Conservation (phyloP, 805 yeast species). For the Candida pseudofarinosa region DNA sequence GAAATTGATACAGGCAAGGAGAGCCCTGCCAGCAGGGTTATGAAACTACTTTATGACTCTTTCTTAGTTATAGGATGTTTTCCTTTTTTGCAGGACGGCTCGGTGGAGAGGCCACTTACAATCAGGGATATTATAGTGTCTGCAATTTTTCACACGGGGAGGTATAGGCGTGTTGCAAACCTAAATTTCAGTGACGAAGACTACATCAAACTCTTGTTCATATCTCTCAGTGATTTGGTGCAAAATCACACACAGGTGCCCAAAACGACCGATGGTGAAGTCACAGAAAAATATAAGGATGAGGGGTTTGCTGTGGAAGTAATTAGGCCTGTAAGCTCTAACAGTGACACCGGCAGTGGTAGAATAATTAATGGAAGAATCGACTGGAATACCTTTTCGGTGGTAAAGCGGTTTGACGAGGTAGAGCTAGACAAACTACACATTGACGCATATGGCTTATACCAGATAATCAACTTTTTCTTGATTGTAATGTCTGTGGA, state of each 20-base stretch:
- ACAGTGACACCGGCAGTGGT: conserved; percentile 10
- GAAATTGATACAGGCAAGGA: conserved; percentile 2
- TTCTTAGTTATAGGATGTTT: conserved; percentile 43
- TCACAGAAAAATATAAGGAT: background rate
- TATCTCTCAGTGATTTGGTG: conserved; percentile 34
- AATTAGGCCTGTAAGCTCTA: conserved; percentile 1
- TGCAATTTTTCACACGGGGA: conserved; percentile 37
- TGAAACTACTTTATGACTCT: conserved; percentile 34
- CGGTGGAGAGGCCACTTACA: conserved; percentile 39
- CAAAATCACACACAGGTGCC: background rate
- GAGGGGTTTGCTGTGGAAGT: conserved; percentile 7
- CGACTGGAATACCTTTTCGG: conserved; percentile 29
- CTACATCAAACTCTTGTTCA: conserved; percentile 42
- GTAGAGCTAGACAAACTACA: conserved; percentile 33
- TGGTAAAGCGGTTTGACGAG: conserved; percentile 41
- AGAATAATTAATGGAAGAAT: conserved; percentile 8
- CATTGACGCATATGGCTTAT: conserved; percentile 39
- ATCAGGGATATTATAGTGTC: conserved; percentile 26
- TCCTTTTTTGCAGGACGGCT: conserved; percentile 43
- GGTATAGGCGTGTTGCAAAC: conserved; percentile 10
- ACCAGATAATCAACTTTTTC: conserved; percentile 45
- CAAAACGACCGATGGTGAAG: background rate
- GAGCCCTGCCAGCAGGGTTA: conserved; percentile 3
- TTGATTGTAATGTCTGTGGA: conserved; percentile 40
- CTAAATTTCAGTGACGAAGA: conserved; percentile 16